Evolutionary conservation across 345 rosid genomes (phyloP).

Genomic region (Moringa oleifera): DNA sequence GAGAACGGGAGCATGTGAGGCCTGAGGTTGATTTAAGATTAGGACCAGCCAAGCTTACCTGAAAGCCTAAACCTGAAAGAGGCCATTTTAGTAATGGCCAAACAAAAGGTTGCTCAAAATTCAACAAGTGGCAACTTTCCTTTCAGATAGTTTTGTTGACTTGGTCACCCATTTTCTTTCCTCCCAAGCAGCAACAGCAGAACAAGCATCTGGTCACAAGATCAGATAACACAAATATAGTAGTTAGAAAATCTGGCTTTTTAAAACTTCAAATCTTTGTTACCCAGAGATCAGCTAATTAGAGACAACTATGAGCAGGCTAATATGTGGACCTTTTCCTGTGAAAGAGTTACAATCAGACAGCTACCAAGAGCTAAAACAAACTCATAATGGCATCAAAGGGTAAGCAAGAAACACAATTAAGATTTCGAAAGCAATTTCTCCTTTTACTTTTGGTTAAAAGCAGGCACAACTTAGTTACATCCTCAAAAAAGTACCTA

Average conservation of each 20-base stretch:
- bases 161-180: neutral
- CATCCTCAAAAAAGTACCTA: constrained; percentile 13
- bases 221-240: no score
- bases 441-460: constrained; percentile 10
- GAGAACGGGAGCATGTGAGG: constrained; percentile 4
- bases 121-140: neutral
- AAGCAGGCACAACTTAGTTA: constrained; percentile 10
- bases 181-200: neutral
- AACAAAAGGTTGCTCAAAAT: neutral
- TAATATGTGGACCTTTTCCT: no score
- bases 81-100: no score
- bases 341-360: no score
- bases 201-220: no score
- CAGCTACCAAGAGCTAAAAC: no score
- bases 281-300: no score
- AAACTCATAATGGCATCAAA: no score
- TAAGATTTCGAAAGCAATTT: constrained; percentile 5
- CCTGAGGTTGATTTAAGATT: constrained; percentile 14
- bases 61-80: neutral
- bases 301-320: no score
- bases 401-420: neutral
- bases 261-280: no score
- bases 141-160: neutral
- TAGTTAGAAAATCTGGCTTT: no score
- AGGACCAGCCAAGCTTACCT: constrained; percentile 11